Percentiles rank a stretch among this genome's conserved stretches.
Conservation (phyloP, 805 yeast species). For the Candida sphagnicola region DNA sequence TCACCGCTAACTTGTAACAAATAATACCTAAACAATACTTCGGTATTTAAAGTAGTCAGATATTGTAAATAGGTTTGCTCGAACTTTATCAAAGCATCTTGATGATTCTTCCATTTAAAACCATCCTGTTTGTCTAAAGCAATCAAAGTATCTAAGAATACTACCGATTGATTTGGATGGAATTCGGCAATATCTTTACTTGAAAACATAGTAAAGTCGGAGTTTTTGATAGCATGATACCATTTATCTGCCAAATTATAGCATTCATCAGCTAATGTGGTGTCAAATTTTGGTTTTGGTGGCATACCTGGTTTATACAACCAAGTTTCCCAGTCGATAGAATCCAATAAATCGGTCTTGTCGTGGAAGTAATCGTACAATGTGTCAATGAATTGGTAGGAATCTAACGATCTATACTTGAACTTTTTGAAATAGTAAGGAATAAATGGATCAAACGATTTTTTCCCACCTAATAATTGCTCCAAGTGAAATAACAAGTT, state of each 20-base stretch:
- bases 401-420: constrained; percentile 69
- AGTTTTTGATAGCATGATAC: constrained; percentile 37
- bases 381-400: constrained; percentile 75
- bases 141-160: constrained; percentile 68
- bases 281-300: constrained; percentile 79
- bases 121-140: constrained; percentile 41
- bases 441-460: constrained; percentile 73
- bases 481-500: constrained; percentile 76
- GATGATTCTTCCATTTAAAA: constrained; percentile 36
- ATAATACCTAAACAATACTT: constrained; percentile 76
- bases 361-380: constrained; percentile 60
- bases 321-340: constrained; percentile 86
- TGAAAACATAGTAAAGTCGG: constrained; percentile 31
- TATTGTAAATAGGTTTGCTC: constrained; percentile 36
- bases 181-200: constrained; percentile 51
- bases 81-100: constrained; percentile 26
- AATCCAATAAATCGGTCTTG: constrained; percentile 51
- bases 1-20: constrained; percentile 58
- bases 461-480: constrained; percentile 58
- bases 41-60: constrained; percentile 64
- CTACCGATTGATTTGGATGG: constrained; percentile 72
- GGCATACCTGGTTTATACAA: constrained; percentile 82
- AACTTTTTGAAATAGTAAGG: constrained; percentile 70
- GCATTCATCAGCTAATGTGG: constrained; percentile 72
- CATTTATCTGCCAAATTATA: constrained; percentile 63